Evolutionary conservation across 768 basidiomycete species (phyloP).

Genomic region (Amanita rimosa): DNA sequence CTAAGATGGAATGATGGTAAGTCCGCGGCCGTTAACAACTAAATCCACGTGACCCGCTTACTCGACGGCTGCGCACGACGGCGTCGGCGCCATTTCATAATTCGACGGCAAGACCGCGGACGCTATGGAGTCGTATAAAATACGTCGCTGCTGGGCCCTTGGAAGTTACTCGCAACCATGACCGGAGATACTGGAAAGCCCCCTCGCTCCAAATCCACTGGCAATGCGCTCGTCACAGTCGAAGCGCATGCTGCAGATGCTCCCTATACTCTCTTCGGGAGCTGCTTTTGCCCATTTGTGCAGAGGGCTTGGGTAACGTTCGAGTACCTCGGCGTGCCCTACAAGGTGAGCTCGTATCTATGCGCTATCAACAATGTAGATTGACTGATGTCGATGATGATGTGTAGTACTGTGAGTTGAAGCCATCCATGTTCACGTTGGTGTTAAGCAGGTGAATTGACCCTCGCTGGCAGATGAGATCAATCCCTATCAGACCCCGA

Average conservation of each 20-base stretch:
- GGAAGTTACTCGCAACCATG: not conserved
- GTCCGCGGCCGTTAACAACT: too few relatives aligned
- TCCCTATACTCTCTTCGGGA: conserved; percentile 57
- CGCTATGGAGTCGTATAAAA: too few relatives aligned
- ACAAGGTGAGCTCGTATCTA: conserved; percentile 38
- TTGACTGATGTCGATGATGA: too few relatives aligned
- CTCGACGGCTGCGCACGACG: too few relatives aligned
- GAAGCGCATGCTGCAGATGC: conserved; percentile 31
- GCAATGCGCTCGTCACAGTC: conserved; percentile 44
- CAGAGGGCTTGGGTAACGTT: conserved; percentile 67
- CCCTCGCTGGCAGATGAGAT: conserved; percentile 48
- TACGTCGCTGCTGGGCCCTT: too few relatives aligned
- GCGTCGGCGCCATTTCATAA: too few relatives aligned
- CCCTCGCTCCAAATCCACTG: conserved; percentile 31
- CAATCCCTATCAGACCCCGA: conserved; percentile 58
- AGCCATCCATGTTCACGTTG: too few relatives aligned
- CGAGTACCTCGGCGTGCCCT: conserved; percentile 59
- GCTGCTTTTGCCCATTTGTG: conserved; percentile 76
- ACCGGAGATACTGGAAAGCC: conserved; percentile 10
- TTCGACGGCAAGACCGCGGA: too few relatives aligned
- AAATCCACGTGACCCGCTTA: too few relatives aligned
- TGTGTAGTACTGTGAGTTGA: conserved; percentile 14
- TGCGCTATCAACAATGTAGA: not conserved
- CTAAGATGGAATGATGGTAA: too few relatives aligned
- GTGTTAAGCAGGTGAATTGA: not conserved